Conservation (phyloP, 108 stramenopile genomes). For the Nitzschia sp. region DNA sequence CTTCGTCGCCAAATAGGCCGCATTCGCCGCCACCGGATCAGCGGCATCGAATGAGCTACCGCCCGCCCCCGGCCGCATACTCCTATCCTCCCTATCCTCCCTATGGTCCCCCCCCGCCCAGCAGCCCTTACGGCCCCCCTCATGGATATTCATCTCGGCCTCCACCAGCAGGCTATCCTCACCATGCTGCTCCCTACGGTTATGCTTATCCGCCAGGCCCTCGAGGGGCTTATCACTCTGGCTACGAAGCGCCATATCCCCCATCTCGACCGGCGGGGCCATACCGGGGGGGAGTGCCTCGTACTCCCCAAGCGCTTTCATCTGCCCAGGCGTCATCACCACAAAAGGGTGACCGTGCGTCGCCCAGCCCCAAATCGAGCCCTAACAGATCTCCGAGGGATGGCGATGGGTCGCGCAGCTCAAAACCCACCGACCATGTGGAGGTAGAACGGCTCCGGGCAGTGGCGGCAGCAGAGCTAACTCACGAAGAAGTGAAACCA, state of each 20-base stretch:
- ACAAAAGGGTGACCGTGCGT: background rate
- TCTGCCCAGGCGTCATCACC: background rate
- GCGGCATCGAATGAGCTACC: background rate
- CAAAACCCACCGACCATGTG: conserved; percentile 17
- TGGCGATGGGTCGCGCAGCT: background rate
- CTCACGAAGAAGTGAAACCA: conserved; percentile 63
- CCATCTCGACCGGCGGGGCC: conserved; percentile 1
- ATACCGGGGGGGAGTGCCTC: background rate
- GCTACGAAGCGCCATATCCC: conserved; percentile 11
- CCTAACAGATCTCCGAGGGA: conserved; percentile 12
- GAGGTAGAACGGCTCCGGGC: conserved; percentile 52
- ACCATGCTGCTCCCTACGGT: conserved; percentile 11
- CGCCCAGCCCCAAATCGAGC: conserved; percentile 16
- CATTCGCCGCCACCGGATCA: conserved; percentile 15
- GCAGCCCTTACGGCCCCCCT: conserved; percentile 1
- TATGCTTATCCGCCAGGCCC: conserved; percentile 17
- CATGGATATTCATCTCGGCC: too few species aligned
- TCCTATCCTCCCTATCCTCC: conserved; percentile 1
- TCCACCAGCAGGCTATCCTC: conserved; percentile 4
- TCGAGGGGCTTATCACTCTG: background rate
- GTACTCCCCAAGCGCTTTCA: background rate
- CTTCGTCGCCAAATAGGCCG: background rate
- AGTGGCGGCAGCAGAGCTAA: conserved; percentile 36
- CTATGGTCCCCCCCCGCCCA: background rate
- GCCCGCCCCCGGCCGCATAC: background rate